A percentile compares a stretch with the other conserved stretches of the same genome.
Conservation (phyloP, 2,329 filamentous ascomycete genomes). For the Ceratocystis variospora region DNA sequence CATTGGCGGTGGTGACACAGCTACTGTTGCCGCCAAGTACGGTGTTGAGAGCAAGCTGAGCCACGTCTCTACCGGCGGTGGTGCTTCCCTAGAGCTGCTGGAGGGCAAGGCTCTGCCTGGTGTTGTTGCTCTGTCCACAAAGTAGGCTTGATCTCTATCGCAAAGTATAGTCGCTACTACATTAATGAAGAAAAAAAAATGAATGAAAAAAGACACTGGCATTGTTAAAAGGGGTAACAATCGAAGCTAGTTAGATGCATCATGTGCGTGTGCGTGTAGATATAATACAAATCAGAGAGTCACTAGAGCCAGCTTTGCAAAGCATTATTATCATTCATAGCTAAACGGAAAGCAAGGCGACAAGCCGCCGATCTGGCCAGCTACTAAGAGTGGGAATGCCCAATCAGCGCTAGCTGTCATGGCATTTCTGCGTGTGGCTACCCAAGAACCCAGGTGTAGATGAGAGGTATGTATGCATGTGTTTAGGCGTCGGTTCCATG, state of each 20-base stretch:
- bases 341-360: background rate
- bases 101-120: slow-evolving; percentile 97
- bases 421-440: background rate
- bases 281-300: background rate
- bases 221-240: background rate
- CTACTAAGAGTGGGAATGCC: background rate
- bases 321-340: background rate
- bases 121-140: slow-evolving; percentile 76
- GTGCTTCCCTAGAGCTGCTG: slow-evolving; percentile 86
- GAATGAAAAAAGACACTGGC: background rate
- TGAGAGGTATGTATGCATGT: background rate
- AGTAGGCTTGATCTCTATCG: slow-evolving; percentile 32
- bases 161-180: background rate
- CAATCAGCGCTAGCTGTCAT: background rate
- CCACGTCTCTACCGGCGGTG: slow-evolving; percentile 94
- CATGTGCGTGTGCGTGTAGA: too few relatives aligned
- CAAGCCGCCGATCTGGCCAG: background rate
- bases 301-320: background rate
- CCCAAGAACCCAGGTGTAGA: background rate
- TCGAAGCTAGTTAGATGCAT: background rate
- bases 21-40: slow-evolving; percentile 95
- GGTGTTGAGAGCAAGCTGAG: slow-evolving; percentile 91
- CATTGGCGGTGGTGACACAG: slow-evolving; percentile 95
- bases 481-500: background rate
- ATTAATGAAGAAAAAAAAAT: slow-evolving; percentile 8